These are phyloP conservation scores for Fraxinus pennsylvanica DNA, from an alignment of 257 asterid species.

Conservation along the genomic window DNA sequence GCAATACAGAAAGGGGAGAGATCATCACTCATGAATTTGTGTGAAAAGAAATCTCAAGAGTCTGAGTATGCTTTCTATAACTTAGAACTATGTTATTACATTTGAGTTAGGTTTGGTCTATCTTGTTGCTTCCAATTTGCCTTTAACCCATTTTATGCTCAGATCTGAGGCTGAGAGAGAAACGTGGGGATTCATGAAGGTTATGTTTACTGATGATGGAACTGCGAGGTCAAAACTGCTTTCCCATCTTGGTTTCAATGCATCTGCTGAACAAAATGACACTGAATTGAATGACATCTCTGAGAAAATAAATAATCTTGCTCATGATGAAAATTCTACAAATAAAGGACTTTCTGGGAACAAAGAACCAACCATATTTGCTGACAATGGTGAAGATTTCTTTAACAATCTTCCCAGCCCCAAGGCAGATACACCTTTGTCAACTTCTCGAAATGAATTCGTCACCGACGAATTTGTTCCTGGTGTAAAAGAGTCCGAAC, in stretches of 20 bases:
- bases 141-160: conserved; percentile 30
- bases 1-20: conserved; percentile 84
- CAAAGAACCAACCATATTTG: conserved; percentile 46
- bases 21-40: conserved; percentile 70
- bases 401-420: conserved; percentile 95
- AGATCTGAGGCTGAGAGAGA: conserved; percentile 87
- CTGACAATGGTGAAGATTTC: conserved; percentile 92
- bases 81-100: conserved; percentile 19
- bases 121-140: conserved; percentile 14
- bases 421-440: conserved; percentile 73
- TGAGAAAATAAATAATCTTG: conserved; percentile 64
- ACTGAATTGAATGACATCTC: conserved; percentile 46
- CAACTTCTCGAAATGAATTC: conserved; percentile 56
- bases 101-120: conserved; percentile 13
- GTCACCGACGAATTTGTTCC: conserved; percentile 40
- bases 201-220: conserved; percentile 92
- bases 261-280: conserved; percentile 60
- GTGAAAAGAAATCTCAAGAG: conserved; percentile 83
- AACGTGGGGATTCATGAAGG: conserved; percentile 91
- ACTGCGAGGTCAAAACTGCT: conserved; percentile 88
- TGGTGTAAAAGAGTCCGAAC: conserved; percentile 39
- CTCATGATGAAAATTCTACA: conserved; percentile 50
- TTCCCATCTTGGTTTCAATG: conserved; percentile 82
- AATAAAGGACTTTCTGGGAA: conserved; percentile 43
- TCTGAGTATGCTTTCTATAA: conserved; percentile 64